These are phyloP conservation scores for Polyporus tsugae DNA, from an alignment of 1,284 basidiomycete species.

Conservation along the genomic window DNA sequence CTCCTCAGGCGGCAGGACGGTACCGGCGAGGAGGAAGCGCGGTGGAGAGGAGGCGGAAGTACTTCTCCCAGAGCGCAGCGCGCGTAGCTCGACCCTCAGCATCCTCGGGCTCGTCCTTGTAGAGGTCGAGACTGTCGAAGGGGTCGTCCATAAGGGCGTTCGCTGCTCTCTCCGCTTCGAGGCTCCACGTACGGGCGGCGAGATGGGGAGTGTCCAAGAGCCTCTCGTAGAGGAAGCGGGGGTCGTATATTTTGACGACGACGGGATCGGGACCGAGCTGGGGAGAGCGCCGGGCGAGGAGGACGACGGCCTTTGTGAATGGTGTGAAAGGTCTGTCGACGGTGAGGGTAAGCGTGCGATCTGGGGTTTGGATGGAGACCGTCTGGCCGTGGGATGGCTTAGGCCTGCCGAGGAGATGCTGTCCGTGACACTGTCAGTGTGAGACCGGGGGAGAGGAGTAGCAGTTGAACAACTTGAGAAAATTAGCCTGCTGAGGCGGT, in stretches of 20 bases:
- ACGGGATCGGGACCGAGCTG: constrained; percentile 11
- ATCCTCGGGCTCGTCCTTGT: constrained; percentile 6
- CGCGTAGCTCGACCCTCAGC: not conserved
- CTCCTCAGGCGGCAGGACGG: constrained; percentile 12
- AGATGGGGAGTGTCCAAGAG: not conserved
- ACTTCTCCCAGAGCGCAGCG: constrained; percentile 12
- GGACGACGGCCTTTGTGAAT: constrained; percentile 6
- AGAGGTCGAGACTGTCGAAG: not conserved
- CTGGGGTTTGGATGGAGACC: not conserved
- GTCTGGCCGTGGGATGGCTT: not conserved
- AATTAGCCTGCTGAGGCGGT: too few relatives aligned
- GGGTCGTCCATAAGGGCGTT: not conserved
- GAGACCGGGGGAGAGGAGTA: too few relatives aligned
- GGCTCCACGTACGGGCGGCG: not conserved
- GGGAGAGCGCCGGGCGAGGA: constrained; percentile 3
- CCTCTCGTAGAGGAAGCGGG: constrained; percentile 17
- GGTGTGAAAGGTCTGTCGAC: constrained; percentile 4
- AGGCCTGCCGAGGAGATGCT: too few relatives aligned
- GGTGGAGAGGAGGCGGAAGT: not conserved
- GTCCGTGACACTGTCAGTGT: too few relatives aligned
- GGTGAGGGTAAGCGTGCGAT: not conserved
- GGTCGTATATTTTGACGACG: constrained; percentile 25
- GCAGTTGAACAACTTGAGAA: too few relatives aligned
- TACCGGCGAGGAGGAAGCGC: constrained; percentile 7
- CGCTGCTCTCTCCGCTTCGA: constrained; percentile 9